Evolutionary conservation across 1,139 yeast species (phyloP), one percentile per base, ranked within the genome.

Genomic region (Suhomyces bribrorum): DNA sequence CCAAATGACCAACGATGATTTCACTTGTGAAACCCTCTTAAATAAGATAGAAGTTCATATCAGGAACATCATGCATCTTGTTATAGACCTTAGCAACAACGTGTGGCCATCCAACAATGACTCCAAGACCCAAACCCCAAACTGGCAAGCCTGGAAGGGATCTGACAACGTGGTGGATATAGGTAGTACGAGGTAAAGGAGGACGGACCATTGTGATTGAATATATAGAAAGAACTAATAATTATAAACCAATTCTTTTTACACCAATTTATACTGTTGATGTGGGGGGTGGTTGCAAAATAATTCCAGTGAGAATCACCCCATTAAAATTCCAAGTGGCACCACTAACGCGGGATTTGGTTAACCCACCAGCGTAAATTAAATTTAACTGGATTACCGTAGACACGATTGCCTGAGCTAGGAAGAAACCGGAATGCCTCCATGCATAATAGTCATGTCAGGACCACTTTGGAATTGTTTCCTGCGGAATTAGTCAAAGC

Each of bases 51-150:
- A 14, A 13, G 47, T 62, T 61, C 31, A 48, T 60, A 13, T 49
- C 47, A 12, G 71, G 73, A 22, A 57, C 73, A 32, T 58, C 26
- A 43, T 57, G 47, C 23, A 42, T 35, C 31, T 40, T 57, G 48
- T 67, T 64, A 29, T 59, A 51, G 8, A 40, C 45, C 14, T 48
- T 53, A 26, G 57, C 57, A 49, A 47, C 53, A 14, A 54, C 47
- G 41, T 64, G 71, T 13, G 75, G 74, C 73, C 74, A 68, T 15
- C 62, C 64, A 42, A 69, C 59, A 49, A 68, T 62, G 23, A 50
- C 30, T 2, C 49, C 55, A n/a, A 69, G 40, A 11, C 66, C 64
- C 25, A 52, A 32, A 12, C 58, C 67, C 73, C 74, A 68, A 7
- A 48, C 46, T n/a, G 47, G 58, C 30, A 68, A 33, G 7, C 40